Evolutionary conservation across 805 yeast genomes (phyloP).

Genomic region (Nakazawaea pomicola): DNA sequence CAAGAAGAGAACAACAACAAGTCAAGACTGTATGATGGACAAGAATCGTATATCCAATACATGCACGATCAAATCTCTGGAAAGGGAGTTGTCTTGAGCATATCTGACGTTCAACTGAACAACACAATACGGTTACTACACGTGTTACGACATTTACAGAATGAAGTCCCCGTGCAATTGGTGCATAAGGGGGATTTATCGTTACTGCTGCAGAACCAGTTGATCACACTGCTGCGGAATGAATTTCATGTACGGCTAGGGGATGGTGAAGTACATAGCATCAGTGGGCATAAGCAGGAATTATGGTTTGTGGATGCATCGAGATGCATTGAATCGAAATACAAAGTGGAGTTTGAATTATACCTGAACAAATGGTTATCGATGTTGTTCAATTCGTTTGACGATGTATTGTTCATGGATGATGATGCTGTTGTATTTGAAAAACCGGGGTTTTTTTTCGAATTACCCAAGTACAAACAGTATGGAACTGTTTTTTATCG

Average conservation of each 20-base stretch:
- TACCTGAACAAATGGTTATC: constrained; percentile 49
- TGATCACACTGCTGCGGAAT: constrained; percentile 32
- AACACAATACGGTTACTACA: constrained; percentile 44
- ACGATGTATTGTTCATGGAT: constrained; percentile 49
- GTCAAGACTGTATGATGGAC: neutral
- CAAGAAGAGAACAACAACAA: no score
- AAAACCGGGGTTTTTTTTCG: constrained; percentile 28
- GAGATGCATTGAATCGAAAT: constrained; percentile 20
- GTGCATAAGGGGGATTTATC: constrained; percentile 38
- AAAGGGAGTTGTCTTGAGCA: constrained; percentile 51
- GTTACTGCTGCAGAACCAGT: constrained; percentile 24
- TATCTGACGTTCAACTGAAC: constrained; percentile 36
- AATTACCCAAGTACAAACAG: constrained; percentile 27
- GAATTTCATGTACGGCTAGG: constrained; percentile 20
- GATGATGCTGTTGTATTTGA: constrained; percentile 39
- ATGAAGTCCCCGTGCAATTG: constrained; percentile 44
- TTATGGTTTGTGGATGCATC: constrained; percentile 29
- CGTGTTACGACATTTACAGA: constrained; percentile 44
- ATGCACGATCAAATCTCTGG: constrained; percentile 31
- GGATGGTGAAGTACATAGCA: constrained; percentile 11
- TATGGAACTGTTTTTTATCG: constrained; percentile 42
- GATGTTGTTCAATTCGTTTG: constrained; percentile 50
- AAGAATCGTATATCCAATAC: constrained; percentile 23
- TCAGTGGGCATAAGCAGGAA: constrained; percentile 24
- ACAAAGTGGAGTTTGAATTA: constrained; percentile 19